phyloP scores from a whole-genome alignment of 164 flowering plant genomes.

The Aristolochia fimbriata region DNA sequence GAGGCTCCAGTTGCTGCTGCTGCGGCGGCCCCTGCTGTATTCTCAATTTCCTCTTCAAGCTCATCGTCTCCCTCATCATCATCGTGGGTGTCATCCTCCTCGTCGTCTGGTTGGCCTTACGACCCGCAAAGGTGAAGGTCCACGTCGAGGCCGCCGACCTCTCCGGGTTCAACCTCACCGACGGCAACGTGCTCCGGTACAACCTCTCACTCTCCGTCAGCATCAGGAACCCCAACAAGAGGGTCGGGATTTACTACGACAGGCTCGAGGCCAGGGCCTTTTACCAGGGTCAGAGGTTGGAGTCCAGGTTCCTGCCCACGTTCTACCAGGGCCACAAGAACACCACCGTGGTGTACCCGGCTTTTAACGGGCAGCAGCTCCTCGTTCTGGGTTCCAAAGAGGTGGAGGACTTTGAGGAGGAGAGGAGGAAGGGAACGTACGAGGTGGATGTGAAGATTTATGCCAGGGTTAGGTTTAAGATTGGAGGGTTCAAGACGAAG shows the following conservation, averaged over 20 bases:
- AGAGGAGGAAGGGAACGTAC: constrained; percentile 26
- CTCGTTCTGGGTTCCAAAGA: constrained; percentile 1
- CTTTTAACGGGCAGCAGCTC: constrained; percentile 25
- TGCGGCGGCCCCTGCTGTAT: constrained; percentile 11
- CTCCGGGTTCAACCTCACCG: constrained; percentile 15
- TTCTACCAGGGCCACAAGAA: constrained; percentile 65
- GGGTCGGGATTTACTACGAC: constrained; percentile 66
- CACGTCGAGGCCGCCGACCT: constrained; percentile 30
- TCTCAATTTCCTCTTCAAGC: constrained; percentile 13
- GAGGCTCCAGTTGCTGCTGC: not conserved
- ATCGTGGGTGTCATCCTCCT: constrained; percentile 26
- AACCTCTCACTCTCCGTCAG: constrained; percentile 42
- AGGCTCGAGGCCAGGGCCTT: constrained; percentile 41
- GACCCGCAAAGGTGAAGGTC: constrained; percentile 37
- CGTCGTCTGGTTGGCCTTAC: constrained; percentile 43
- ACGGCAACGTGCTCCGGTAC: constrained; percentile 40
- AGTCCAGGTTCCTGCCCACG: constrained; percentile 3
- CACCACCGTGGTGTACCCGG: constrained; percentile 20
- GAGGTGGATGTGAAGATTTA: constrained; percentile 41
- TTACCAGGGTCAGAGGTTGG: constrained; percentile 39
- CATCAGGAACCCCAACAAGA: constrained; percentile 65
- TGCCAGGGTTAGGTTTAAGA: constrained; percentile 36
- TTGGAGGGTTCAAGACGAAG: constrained; percentile 31
- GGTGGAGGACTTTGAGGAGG: constrained; percentile 5
- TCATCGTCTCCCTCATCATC: constrained; percentile 18